Conservation (phyloP, 805 yeast genomes). For the Candida dajiaensis region DNA sequence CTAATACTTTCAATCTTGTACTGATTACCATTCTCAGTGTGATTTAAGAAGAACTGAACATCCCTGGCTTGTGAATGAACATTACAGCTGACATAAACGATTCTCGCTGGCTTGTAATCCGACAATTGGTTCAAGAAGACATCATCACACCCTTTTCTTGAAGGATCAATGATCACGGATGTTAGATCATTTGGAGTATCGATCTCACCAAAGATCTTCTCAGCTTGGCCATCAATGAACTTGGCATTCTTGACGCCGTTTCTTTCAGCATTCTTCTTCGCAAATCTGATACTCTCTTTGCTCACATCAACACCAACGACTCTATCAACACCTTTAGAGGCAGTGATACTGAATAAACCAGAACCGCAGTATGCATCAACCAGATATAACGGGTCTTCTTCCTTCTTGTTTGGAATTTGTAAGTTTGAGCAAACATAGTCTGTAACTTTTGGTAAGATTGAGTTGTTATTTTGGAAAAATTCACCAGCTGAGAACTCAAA, state of each 20-base stretch:
- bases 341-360: constrained; percentile 85
- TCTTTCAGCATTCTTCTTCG: constrained; percentile 68
- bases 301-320: constrained; percentile 94
- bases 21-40: constrained; percentile 52
- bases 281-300: constrained; percentile 86
- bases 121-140: constrained; percentile 81
- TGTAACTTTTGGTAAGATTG: constrained; percentile 80
- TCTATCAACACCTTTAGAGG: constrained; percentile 72
- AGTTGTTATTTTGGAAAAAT: constrained; percentile 93
- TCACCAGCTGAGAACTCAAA: constrained; percentile 93
- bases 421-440: constrained; percentile 73
- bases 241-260: constrained; percentile 75
- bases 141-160: constrained; percentile 94
- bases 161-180: constrained; percentile 91
- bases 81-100: constrained; percentile 95
- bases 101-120: constrained; percentile 73
- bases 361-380: constrained; percentile 97
- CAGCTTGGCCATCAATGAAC: constrained; percentile 90
- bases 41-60: constrained; percentile 69
- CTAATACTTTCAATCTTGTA: constrained; percentile 77
- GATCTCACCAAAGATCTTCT: constrained; percentile 73
- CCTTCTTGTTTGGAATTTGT: constrained; percentile 32
- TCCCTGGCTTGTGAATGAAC: constrained; percentile 98
- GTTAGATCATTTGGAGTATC: constrained; percentile 73
- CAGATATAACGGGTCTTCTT: constrained; percentile 49